These are phyloP conservation scores for Annona cherimola DNA, from an alignment of 164 flowering plant species.

Conservation along the genomic window DNA sequence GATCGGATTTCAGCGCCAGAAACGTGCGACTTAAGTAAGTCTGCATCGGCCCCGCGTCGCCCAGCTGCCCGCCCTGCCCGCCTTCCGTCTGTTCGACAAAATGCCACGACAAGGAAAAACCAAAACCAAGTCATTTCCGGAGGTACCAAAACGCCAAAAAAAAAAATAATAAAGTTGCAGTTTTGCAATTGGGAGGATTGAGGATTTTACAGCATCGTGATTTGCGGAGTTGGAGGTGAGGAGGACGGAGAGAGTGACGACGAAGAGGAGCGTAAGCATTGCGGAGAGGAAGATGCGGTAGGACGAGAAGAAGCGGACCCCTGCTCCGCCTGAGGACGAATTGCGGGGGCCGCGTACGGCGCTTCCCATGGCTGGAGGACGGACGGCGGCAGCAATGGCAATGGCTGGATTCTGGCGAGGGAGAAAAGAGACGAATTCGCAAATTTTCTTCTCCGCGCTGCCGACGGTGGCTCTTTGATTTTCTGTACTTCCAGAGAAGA, in stretches of 20 bases:
- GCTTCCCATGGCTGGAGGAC: background rate
- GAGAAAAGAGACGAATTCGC: too few relatives aligned
- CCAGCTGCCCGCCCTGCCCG: background rate
- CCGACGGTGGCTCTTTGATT: too few relatives aligned
- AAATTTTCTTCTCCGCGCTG: too few relatives aligned
- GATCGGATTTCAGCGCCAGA: constrained; percentile 75
- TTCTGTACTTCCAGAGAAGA: too few relatives aligned
- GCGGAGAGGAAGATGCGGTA: constrained; percentile 82
- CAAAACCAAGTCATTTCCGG: background rate
- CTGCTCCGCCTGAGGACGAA: background rate
- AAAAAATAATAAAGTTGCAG: background rate
- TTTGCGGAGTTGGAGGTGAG: constrained; percentile 38
- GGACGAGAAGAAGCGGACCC: constrained; percentile 56
- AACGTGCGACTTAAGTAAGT: constrained; percentile 66
- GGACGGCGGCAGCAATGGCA: background rate
- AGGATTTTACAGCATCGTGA: constrained; percentile 39
- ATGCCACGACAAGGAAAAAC: constrained; percentile 20
- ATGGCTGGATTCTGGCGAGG: too few relatives aligned
- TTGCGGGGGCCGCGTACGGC: constrained; percentile 1
- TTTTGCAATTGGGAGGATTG: background rate
- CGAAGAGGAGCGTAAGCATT: constrained; percentile 76
- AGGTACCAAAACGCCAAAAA: too few relatives aligned
- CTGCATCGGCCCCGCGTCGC: constrained; percentile 14
- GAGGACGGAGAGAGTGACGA: constrained; percentile 72
- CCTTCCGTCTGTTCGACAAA: constrained; percentile 28